Percentiles rank a stretch among this genome's conserved stretches.
Evolutionary conservation across 768 basidiomycete species (phyloP).

Genomic region (Leccinum fibrillosum): DNA sequence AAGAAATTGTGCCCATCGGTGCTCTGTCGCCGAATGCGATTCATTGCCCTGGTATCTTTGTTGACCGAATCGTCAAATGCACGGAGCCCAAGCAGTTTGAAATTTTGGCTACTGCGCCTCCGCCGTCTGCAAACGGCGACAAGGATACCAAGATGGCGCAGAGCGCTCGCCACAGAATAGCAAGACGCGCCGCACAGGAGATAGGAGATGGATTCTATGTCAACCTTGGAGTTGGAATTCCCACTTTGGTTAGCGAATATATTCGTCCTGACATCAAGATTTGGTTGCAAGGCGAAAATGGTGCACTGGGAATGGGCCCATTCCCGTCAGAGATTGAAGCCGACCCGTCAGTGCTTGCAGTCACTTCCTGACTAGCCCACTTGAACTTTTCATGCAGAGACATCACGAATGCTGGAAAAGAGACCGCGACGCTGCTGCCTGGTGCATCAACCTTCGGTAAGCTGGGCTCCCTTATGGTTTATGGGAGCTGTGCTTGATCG

Average conservation of each 20-base stretch:
- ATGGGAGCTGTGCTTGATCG: conserved; percentile 19
- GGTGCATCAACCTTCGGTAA: conserved; percentile 87
- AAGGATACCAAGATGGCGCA: conserved; percentile 49
- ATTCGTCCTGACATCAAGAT: conserved; percentile 67
- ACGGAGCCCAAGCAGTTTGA: conserved; percentile 76
- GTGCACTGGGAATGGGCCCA: conserved; percentile 83
- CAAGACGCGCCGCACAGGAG: conserved; percentile 82
- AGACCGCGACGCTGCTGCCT: conserved; percentile 88
- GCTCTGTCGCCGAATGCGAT: conserved; percentile 77
- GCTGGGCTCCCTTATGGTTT: conserved; percentile 39
- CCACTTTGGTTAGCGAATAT: conserved; percentile 81
- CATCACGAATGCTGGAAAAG: conserved; percentile 92
- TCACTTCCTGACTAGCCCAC: conserved; percentile 13
- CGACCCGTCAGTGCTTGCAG: conserved; percentile 60
- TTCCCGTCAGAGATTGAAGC: conserved; percentile 74
- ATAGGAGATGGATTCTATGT: conserved; percentile 83
- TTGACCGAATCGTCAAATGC: conserved; percentile 79
- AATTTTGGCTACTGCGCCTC: conserved; percentile 58
- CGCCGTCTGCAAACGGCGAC: conserved; percentile 36
- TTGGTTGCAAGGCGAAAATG: conserved; percentile 87
- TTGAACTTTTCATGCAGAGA: conserved; percentile 63
- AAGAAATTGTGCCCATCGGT: conserved; percentile 84
- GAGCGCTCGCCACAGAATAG: conserved; percentile 68
- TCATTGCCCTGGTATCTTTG: conserved; percentile 78
- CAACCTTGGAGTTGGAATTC: conserved; percentile 89